A percentile compares a stretch with the other conserved stretches of the same genome.
phyloP scores from a whole-genome alignment of 352 stramenopile species.

The Pythium grandisporangium region DNA sequence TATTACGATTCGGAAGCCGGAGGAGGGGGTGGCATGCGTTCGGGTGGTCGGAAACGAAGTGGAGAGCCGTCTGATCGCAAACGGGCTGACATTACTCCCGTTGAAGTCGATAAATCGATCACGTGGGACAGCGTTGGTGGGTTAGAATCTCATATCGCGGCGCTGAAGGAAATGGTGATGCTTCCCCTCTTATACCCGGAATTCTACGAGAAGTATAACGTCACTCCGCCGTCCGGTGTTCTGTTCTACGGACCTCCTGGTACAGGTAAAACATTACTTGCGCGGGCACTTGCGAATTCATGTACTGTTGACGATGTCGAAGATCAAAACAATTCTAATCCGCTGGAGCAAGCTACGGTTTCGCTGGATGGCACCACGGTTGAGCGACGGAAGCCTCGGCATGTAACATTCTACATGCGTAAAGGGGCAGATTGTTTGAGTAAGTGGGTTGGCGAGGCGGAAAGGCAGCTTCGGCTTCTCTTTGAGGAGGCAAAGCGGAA shows the following conservation, averaged over 20 bases:
- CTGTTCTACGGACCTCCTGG: constrained; percentile 88
- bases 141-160: constrained; percentile 76
- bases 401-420: constrained; percentile 92
- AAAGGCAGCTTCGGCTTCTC: constrained; percentile 84
- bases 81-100: constrained; percentile 69
- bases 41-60: constrained; percentile 21
- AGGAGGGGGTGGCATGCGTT: constrained; percentile 60
- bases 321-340: too few species aligned
- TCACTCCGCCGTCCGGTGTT: constrained; percentile 76
- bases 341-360: constrained; percentile 7
- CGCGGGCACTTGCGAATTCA: constrained; percentile 84
- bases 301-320: constrained; percentile 44
- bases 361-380: constrained; percentile 9
- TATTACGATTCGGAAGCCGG: constrained; percentile 56
- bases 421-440: constrained; percentile 88
- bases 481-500: constrained; percentile 89
- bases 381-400: constrained; percentile 20
- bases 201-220: constrained; percentile 87
- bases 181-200: constrained; percentile 90
- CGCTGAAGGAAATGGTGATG: constrained; percentile 93
- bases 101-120: constrained; percentile 77
- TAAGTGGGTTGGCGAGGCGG: constrained; percentile 91
- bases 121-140: constrained; percentile 84
- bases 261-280: constrained; percentile 90
- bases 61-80: constrained; percentile 9